Conservation (phyloP, 768 basidiomycete species). For the Gloeostereum incarnatum region DNA sequence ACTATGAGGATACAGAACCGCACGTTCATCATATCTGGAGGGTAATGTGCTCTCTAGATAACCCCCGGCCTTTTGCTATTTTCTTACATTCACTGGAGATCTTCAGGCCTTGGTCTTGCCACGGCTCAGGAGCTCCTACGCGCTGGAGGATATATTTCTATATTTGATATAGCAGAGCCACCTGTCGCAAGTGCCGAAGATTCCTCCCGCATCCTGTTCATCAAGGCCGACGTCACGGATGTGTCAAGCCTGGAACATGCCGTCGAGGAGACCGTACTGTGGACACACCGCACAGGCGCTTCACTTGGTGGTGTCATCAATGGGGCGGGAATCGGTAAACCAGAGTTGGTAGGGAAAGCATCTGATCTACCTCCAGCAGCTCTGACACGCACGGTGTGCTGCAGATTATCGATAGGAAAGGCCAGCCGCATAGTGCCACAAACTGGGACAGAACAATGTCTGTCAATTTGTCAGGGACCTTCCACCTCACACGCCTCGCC, state of each 20-base stretch:
- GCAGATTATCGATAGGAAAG: slow-evolving; percentile 38
- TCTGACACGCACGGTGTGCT: slow-evolving; percentile 9
- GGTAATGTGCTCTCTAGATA: slow-evolving; percentile 24
- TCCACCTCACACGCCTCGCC: slow-evolving; percentile 48
- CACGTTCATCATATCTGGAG: slow-evolving; percentile 50
- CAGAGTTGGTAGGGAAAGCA: slow-evolving; percentile 18
- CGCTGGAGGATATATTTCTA: slow-evolving; percentile 35
- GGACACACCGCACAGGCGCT: slow-evolving; percentile 30
- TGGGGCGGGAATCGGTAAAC: slow-evolving; percentile 42
- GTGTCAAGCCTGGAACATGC: slow-evolving; percentile 25
- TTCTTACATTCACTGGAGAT: slow-evolving; percentile 21
- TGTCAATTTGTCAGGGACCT: slow-evolving; percentile 50
- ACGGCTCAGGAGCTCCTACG: slow-evolving; percentile 36
- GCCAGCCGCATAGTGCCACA: slow-evolving; percentile 37
- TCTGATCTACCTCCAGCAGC: not conserved
- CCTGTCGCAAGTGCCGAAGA: slow-evolving; percentile 18
- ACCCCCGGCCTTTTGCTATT: not conserved
- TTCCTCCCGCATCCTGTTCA: slow-evolving; percentile 7
- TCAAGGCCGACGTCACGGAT: slow-evolving; percentile 27
- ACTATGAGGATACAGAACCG: slow-evolving; percentile 44
- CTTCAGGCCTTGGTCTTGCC: slow-evolving; percentile 48
- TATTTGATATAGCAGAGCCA: slow-evolving; percentile 35
- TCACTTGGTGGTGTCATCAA: slow-evolving; percentile 51
- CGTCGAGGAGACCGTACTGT: slow-evolving; percentile 26
- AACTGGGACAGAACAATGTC: slow-evolving; percentile 42